Percentiles rank a stretch among this genome's conserved stretches.
Evolutionary conservation across 163 green algal genomes (phyloP).

Genomic region (Chlamydomonas reinhardtii): DNA sequence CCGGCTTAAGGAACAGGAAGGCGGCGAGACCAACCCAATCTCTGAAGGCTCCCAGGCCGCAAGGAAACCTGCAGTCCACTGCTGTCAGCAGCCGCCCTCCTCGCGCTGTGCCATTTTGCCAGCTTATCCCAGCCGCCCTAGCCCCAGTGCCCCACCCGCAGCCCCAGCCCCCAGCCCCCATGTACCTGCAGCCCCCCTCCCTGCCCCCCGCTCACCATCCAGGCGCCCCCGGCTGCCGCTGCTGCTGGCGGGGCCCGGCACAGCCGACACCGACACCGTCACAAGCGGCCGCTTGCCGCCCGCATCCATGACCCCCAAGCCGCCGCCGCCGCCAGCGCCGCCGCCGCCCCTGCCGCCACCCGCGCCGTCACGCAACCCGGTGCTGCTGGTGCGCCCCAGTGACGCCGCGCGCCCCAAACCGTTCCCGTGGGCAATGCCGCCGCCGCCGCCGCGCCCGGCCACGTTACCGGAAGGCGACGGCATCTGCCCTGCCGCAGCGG

Average conservation of each 20-base stretch:
- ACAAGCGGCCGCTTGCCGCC: background rate
- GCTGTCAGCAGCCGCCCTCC: too few species aligned
- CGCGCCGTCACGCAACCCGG: background rate
- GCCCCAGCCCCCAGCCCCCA: background rate
- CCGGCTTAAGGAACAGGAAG: too few species aligned
- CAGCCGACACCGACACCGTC: too few species aligned
- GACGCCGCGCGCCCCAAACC: background rate
- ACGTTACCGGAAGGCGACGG: background rate
- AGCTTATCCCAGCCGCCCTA: too few species aligned
- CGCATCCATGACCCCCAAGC: too few species aligned
- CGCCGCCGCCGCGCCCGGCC: background rate
- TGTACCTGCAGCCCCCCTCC: background rate
- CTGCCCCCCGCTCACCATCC: conserved; percentile 2
- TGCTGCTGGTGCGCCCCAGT: conserved; percentile 20
- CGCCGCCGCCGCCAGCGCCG: too few species aligned
- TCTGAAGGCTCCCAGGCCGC: too few species aligned
- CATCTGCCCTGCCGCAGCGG: background rate
- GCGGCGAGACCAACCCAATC: too few species aligned
- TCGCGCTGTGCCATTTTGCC: too few species aligned
- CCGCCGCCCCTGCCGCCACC: too few species aligned
- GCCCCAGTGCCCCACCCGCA: too few species aligned
- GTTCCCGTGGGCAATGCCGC: background rate
- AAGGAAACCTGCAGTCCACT: too few species aligned
- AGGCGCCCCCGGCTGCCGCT: conserved; percentile 28
- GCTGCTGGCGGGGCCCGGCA: background rate